Evolutionary conservation across 768 basidiomycete species (phyloP).

Genomic region (Boletus rex-veris): DNA sequence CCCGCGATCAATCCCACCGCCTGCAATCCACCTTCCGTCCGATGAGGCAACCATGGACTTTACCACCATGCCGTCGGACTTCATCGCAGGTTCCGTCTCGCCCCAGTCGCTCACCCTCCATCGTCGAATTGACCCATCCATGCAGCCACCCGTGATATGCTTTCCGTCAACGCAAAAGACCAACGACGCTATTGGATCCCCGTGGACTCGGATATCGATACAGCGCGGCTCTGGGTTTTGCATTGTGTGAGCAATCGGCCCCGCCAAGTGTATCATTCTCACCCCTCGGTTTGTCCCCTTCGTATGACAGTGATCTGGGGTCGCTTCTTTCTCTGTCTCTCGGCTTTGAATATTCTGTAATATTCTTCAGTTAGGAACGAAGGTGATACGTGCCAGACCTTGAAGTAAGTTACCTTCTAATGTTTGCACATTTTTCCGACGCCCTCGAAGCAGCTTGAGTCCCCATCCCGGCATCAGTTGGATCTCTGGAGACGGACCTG

Average conservation of each 20-base stretch:
- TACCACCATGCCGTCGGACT: not conserved
- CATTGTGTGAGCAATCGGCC: not conserved
- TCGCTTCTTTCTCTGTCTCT: not conserved
- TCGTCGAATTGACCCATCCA: conserved; percentile 5
- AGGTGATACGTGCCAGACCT: not conserved
- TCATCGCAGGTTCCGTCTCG: not conserved
- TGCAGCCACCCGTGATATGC: conserved; percentile 1
- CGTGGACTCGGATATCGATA: not conserved
- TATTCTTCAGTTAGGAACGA: not conserved
- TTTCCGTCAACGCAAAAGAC: conserved; percentile 8
- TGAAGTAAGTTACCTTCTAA: not conserved
- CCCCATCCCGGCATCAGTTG: not conserved
- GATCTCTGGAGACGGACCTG: not conserved
- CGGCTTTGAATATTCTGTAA: not conserved
- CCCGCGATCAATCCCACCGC: conserved; percentile 3
- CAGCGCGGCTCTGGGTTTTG: not conserved
- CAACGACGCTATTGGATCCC: not conserved
- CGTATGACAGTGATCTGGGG: not conserved
- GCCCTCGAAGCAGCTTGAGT: not conserved
- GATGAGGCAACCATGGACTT: not conserved
- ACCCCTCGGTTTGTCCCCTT: not conserved
- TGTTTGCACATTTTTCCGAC: not conserved
- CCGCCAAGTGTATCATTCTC: not conserved
- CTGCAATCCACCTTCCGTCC: conserved; percentile 9
- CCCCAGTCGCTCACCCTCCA: not conserved